Percentiles rank a stretch among this genome's conserved stretches.
Evolutionary conservation across 169 alveolate species (phyloP).

Genomic region (Cyclospora cayetanensis): DNA sequence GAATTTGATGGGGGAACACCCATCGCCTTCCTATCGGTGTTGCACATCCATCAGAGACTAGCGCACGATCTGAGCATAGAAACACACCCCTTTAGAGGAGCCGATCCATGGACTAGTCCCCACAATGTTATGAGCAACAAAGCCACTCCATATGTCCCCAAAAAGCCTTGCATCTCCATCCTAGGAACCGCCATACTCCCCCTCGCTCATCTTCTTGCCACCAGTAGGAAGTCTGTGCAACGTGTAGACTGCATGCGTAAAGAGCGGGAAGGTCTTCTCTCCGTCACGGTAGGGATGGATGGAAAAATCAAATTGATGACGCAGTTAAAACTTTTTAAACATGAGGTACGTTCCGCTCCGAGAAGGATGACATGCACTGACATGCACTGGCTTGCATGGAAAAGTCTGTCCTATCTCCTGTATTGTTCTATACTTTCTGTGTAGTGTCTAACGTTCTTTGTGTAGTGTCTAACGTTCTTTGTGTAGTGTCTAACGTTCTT

Average conservation of each 20-base stretch:
- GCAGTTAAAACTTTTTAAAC: neutral
- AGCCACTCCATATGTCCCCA: neutral
- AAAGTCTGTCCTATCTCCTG: neutral
- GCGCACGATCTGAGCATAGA: neutral
- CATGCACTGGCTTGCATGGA: neutral
- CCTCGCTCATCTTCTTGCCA: neutral
- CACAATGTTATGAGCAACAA: neutral
- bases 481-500: neutral
- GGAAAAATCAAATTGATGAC: neutral
- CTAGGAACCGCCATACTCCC: neutral
- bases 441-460: neutral
- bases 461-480: neutral
- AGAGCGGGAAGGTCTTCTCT: neutral
- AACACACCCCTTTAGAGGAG: slow-evolving; percentile 1
- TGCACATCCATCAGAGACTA: neutral
- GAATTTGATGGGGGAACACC: neutral
- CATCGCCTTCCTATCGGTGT: slow-evolving; percentile 16
- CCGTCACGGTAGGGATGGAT: neutral
- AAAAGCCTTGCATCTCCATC: neutral
- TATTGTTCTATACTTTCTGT: neutral
- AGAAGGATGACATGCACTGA: neutral
- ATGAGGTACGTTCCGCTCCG: neutral
- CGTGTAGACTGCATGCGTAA: neutral
- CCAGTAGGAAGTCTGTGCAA: neutral
- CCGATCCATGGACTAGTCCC: neutral